A percentile compares a stretch with the other conserved stretches of the same genome.
These are phyloP conservation scores for Collariella sp. DNA, from an alignment of 495 filamentous ascomycete species.

Conservation along the genomic window DNA sequence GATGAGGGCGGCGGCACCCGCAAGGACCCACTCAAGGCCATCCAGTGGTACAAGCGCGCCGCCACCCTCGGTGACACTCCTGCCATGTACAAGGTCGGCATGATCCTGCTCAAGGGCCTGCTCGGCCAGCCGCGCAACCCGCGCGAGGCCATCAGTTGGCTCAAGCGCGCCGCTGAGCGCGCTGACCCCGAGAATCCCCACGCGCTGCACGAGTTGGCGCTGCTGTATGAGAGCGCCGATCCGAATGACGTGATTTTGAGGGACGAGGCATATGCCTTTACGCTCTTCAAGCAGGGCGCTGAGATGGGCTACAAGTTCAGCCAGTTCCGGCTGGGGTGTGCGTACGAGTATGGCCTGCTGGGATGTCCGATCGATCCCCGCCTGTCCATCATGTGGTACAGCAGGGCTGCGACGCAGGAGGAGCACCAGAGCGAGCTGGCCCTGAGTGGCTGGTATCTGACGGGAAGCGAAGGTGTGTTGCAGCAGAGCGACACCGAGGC, in stretches of 20 bases:
- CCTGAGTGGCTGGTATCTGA: conserved; percentile 92
- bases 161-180: conserved; percentile 85
- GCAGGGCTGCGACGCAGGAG: conserved; percentile 79
- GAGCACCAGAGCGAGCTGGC: conserved; percentile 93
- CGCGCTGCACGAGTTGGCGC: conserved; percentile 82
- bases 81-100: conserved; percentile 97
- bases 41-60: conserved; percentile 95
- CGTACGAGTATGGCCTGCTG: conserved; percentile 83
- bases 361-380: conserved; percentile 74
- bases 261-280: conserved; percentile 69
- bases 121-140: conserved; percentile 80
- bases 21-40: conserved; percentile 83
- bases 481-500: conserved; percentile 92
- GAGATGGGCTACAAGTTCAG: conserved; percentile 90
- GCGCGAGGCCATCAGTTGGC: conserved; percentile 77
- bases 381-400: conserved; percentile 86
- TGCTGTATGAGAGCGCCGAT: conserved; percentile 69
- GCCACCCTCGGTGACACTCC: conserved; percentile 82
- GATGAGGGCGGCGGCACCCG: conserved; percentile 88
- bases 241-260: conserved; percentile 62
- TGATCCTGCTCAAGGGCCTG: conserved; percentile 90
- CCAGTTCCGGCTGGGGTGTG: conserved; percentile 79
- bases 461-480: conserved; percentile 77
- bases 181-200: conserved; percentile 89
- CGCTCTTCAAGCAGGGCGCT: conserved; percentile 79